phyloP scores from a whole-genome alignment of 2,329 filamentous ascomycete species.

The Fusarium xylarioides region DNA sequence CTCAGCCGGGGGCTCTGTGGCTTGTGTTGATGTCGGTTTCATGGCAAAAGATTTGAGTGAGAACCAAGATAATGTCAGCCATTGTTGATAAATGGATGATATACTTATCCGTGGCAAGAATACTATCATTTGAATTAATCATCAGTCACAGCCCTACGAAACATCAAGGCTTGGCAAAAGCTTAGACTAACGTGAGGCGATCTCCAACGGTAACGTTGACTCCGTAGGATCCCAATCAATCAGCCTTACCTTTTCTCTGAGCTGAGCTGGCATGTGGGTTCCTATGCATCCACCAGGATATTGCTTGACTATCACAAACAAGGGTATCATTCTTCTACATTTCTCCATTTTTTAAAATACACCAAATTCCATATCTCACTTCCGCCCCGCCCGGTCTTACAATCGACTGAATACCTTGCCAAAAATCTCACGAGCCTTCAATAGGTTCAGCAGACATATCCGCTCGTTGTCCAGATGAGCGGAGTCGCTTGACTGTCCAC shows the following conservation, averaged over 20 bases:
- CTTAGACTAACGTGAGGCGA: background rate
- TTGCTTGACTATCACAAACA: background rate
- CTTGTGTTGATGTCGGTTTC: background rate
- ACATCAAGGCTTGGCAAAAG: background rate
- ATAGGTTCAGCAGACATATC: constrained; percentile 85
- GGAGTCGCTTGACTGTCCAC: constrained; percentile 91
- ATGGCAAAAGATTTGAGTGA: background rate
- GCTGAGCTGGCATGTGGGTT: background rate
- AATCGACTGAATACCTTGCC: constrained; percentile 81
- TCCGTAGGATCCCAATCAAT: background rate
- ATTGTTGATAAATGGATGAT: background rate
- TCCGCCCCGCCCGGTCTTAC: constrained; percentile 34
- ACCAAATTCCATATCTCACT: constrained; percentile 3
- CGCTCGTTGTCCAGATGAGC: constrained; percentile 96
- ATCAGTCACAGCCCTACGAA: background rate
- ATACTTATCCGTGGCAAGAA: background rate
- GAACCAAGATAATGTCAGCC: background rate
- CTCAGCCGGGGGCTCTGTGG: background rate
- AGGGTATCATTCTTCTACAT: constrained; percentile 32
- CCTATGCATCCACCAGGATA: background rate
- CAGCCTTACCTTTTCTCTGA: background rate
- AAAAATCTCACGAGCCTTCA: constrained; percentile 93
- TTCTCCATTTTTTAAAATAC: constrained; percentile 5
- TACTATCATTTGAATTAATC: background rate
- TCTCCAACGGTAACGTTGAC: background rate